Evolutionary conservation across 208 protist species (phyloP).

Genomic region (Acanthamoeba triangularis): DNA sequence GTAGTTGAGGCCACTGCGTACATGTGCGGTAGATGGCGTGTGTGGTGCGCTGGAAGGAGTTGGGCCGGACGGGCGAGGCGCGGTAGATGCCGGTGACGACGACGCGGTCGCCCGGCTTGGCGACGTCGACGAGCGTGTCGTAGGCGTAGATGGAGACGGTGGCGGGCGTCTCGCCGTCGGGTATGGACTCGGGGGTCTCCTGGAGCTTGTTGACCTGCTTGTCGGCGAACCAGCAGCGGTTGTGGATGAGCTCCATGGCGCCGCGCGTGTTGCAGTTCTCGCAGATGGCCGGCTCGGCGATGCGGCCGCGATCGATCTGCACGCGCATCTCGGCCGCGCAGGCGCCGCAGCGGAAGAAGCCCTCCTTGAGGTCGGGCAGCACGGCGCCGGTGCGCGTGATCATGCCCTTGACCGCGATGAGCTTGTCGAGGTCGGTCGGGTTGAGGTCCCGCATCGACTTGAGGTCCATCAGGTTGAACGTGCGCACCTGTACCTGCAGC

Average conservation of each 20-base stretch:
- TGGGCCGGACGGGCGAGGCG: slow-evolving; percentile 95
- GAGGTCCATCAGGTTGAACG: slow-evolving; percentile 91
- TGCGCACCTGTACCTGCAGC: slow-evolving; percentile 64
- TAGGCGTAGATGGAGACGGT: slow-evolving; percentile 97
- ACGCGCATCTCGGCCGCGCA: slow-evolving; percentile 94
- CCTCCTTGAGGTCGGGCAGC: slow-evolving; percentile 90
- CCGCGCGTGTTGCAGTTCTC: slow-evolving; percentile 92
- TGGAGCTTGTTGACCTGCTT: slow-evolving; percentile 99
- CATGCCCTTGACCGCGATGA: slow-evolving; percentile 94
- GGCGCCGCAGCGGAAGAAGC: slow-evolving; percentile 97
- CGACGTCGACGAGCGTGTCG: slow-evolving; percentile 96
- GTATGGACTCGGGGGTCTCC: slow-evolving; percentile 97
- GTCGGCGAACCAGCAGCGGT: slow-evolving; percentile 97
- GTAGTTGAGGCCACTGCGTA: not conserved
- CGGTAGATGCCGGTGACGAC: slow-evolving; percentile 99
- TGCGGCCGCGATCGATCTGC: slow-evolving; percentile 94
- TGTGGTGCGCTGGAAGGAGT: slow-evolving; percentile 95
- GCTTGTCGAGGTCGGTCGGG: slow-evolving; percentile 93
- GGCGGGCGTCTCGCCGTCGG: slow-evolving; percentile 99
- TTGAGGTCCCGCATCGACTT: slow-evolving; percentile 92
- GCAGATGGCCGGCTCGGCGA: slow-evolving; percentile 97
- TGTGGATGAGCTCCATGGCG: slow-evolving; percentile 95
- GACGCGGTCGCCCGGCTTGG: slow-evolving; percentile 90
- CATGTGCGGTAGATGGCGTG: slow-evolving; percentile 98
- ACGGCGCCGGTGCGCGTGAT: slow-evolving; percentile 91